These are phyloP conservation scores for Lanmaoa rubissima DNA, from an alignment of 768 basidiomycete species.

Conservation along the genomic window DNA sequence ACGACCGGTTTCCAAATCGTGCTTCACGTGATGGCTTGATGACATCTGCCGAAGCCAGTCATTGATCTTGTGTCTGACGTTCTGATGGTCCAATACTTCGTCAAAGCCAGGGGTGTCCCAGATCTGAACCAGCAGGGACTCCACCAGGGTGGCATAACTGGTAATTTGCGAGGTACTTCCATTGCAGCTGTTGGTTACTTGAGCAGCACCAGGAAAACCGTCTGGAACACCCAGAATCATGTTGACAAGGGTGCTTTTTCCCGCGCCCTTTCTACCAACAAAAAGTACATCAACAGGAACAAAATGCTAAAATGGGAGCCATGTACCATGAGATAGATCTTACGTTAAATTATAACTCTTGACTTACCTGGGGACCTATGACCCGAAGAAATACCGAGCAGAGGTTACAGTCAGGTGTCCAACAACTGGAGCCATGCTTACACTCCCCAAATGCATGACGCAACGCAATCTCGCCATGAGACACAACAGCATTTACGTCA, in stretches of 20 bases:
- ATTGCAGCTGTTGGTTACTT: background rate
- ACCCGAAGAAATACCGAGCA: background rate
- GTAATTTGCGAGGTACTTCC: background rate
- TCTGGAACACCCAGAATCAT: background rate
- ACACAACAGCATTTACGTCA: too few species aligned
- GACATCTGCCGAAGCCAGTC: background rate
- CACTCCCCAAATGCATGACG: background rate
- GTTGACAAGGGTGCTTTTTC: background rate
- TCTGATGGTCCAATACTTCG: background rate
- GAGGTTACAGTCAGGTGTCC: background rate
- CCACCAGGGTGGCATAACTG: background rate
- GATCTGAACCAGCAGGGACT: background rate
- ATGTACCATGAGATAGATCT: background rate
- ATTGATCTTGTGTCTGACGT: background rate
- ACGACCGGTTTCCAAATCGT: background rate
- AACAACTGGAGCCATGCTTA: background rate
- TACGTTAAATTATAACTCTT: background rate
- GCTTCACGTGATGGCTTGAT: background rate
- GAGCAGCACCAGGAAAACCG: background rate
- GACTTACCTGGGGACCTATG: background rate
- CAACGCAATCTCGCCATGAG: too few species aligned
- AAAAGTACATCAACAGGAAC: background rate
- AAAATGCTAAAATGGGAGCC: background rate
- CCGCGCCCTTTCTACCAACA: background rate
- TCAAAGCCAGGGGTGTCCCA: conserved; percentile 1